These are phyloP conservation scores for Cronartium ribicola DNA, from an alignment of 1,284 basidiomycete species.

Conservation along the genomic window DNA sequence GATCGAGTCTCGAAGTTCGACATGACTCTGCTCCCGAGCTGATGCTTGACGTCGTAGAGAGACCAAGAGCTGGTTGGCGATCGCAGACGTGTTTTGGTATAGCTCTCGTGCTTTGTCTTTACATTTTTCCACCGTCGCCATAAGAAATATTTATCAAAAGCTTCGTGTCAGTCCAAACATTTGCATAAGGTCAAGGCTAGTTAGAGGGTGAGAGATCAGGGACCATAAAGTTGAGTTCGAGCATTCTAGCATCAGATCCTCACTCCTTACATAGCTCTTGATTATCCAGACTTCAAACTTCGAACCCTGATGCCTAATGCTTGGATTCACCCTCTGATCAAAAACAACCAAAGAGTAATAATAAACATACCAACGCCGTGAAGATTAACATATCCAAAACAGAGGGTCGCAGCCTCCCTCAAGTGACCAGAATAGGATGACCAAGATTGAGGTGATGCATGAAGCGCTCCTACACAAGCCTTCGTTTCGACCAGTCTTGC, in stretches of 20 bases:
- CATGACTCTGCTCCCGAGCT: no score
- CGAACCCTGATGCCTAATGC: background rate
- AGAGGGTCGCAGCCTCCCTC: conserved; percentile 30
- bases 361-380: conserved; percentile 22
- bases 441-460: conserved; percentile 39
- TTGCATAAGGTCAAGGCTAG: no score
- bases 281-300: background rate
- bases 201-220: background rate
- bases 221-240: background rate
- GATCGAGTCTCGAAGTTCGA: no score
- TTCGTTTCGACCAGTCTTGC: background rate
- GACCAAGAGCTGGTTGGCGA: background rate
- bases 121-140: no score
- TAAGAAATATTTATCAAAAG: no score
- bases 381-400: conserved; percentile 25
- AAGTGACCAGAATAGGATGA: conserved; percentile 34
- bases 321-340: background rate
- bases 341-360: background rate
- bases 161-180: no score
- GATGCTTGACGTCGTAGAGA: background rate
- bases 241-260: no score
- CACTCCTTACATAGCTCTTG: no score
- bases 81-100: background rate
- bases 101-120: background rate
- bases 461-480: conserved; percentile 31